These are phyloP conservation scores for Geranium incanum DNA, from an alignment of 441 rosid genomes.

Conservation along the genomic window DNA sequence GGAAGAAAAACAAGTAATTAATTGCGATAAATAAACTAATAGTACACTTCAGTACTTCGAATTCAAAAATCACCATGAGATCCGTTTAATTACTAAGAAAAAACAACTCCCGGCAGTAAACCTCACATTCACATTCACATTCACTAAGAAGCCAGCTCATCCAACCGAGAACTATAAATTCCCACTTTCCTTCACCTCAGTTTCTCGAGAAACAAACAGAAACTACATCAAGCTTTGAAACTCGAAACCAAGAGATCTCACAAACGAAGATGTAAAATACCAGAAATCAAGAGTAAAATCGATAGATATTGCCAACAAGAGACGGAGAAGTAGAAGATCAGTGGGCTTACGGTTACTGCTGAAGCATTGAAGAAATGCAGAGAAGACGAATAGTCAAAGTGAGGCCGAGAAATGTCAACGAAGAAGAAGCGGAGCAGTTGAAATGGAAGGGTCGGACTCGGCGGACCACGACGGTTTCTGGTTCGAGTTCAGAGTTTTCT, in stretches of 20 bases:
- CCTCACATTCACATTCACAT: not conserved
- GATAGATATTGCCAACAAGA: not conserved
- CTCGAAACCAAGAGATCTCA: slow-evolving; percentile 4
- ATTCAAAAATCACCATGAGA: slow-evolving; percentile 6
- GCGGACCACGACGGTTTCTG: slow-evolving; percentile 5
- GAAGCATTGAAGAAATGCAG: slow-evolving; percentile 7
- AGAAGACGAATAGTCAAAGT: slow-evolving; percentile 3
- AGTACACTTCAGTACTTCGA: slow-evolving; percentile 2
- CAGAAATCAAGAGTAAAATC: not conserved
- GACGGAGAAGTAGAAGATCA: not conserved
- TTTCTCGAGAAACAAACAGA: slow-evolving; percentile 12
- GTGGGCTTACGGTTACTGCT: slow-evolving; percentile 7
- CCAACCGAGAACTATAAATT: not conserved
- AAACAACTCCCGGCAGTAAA: not conserved
- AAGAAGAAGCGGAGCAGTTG: slow-evolving; percentile 3
- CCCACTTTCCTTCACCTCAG: not conserved
- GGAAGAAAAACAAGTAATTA: not conserved
- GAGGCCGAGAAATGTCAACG: slow-evolving; percentile 5
- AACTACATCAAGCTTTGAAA: not conserved
- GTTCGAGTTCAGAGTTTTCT: not conserved
- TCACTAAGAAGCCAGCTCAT: not conserved
- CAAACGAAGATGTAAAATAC: not conserved
- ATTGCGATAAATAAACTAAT: not conserved
- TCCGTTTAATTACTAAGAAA: not conserved
- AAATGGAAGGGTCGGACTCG: not conserved